phyloP scores from a whole-genome alignment of 805 yeast genomes.

The Grigorovia jiainica region DNA sequence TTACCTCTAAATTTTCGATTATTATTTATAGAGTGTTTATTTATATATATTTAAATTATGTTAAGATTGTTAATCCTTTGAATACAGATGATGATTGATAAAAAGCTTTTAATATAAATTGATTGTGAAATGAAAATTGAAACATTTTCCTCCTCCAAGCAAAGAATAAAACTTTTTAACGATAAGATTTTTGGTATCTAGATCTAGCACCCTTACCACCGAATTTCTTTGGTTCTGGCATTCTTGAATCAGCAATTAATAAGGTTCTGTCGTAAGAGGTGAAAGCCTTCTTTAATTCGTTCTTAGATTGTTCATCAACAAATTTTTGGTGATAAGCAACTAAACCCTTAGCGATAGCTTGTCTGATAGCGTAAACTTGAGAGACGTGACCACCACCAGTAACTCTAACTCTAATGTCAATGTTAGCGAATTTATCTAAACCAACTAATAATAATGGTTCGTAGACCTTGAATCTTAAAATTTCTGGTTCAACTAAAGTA shows the following conservation, averaged over 20 bases:
- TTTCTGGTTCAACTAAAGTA: conserved; percentile 98
- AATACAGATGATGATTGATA: conserved; percentile 5
- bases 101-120: neutral
- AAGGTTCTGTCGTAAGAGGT: conserved; percentile 98
- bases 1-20: neutral
- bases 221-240: conserved; percentile 99
- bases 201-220: conserved; percentile 99
- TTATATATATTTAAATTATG: conserved; percentile 11
- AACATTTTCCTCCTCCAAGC: neutral
- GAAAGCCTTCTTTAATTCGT: conserved; percentile 97
- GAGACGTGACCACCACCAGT: conserved; percentile 99
- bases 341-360: conserved; percentile 99
- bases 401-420: conserved; percentile 98
- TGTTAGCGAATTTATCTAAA: conserved; percentile 95
- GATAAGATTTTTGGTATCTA: conserved; percentile 99
- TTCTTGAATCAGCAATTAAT: conserved; percentile 98
- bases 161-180: conserved; percentile 46
- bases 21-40: conserved; percentile 18
- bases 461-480: conserved; percentile 98
- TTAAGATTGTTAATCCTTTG: conserved; percentile 8
- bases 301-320: conserved; percentile 99
- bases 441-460: conserved; percentile 98
- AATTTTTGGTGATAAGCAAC: conserved; percentile 99
- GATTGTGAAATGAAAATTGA: neutral
- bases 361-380: conserved; percentile 99